A percentile compares a stretch with the other conserved stretches of the same genome.
phyloP scores from a whole-genome alignment of 441 rosid species.

The Erysimum cheiri region DNA sequence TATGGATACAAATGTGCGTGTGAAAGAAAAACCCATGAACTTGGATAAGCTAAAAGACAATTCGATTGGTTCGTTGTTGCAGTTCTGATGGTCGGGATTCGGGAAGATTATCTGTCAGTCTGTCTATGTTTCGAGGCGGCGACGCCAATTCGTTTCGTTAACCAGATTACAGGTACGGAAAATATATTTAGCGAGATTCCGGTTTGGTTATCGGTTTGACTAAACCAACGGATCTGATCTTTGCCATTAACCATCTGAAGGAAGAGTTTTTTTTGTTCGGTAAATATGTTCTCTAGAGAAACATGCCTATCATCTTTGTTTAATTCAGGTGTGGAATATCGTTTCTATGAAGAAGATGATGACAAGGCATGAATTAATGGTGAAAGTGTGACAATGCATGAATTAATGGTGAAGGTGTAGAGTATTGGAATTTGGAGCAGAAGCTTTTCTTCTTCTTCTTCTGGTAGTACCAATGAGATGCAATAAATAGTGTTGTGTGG shows the following conservation, averaged over 20 bases:
- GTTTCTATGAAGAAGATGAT: slow-evolving; percentile 42
- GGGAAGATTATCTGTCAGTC: too few species aligned
- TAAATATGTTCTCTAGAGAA: too few species aligned
- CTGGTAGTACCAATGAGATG: slow-evolving; percentile 22
- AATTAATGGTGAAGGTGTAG: slow-evolving; percentile 65
- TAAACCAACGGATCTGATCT: background rate
- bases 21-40: too few species aligned
- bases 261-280: background rate
- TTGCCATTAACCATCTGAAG: background rate
- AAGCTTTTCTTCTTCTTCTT: slow-evolving; percentile 32
- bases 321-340: slow-evolving; percentile 40
- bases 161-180: background rate
- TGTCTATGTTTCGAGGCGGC: background rate
- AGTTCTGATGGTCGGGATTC: background rate
- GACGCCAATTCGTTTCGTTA: background rate
- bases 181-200: too few species aligned
- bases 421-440: background rate
- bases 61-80: too few species aligned
- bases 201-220: background rate
- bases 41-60: too few species aligned
- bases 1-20: too few species aligned
- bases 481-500: slow-evolving; percentile 38
- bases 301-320: too few species aligned
- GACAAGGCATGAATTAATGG: slow-evolving; percentile 29
- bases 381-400: too few species aligned